Conservation (phyloP, 495 filamentous ascomycete genomes). For the Penicillium lagena region DNA sequence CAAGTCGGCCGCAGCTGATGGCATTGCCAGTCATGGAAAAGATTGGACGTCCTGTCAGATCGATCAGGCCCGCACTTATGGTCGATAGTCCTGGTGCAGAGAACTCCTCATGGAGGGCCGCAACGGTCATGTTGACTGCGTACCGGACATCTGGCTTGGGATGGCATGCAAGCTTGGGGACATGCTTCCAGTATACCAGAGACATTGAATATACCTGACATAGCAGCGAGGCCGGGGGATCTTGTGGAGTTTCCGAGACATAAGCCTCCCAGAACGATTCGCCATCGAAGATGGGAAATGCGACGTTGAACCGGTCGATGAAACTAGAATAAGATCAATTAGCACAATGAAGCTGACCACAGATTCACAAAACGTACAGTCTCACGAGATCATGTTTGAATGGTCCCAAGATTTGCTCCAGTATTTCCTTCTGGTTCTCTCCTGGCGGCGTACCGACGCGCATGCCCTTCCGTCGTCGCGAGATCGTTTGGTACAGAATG, state of each 20-base stretch:
- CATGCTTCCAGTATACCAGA: slow-evolving; percentile 45
- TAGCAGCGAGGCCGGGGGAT: slow-evolving; percentile 45
- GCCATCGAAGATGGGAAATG: slow-evolving; percentile 50
- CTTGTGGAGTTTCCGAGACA: slow-evolving; percentile 30
- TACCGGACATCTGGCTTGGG: slow-evolving; percentile 45
- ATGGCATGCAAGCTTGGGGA: slow-evolving; percentile 35
- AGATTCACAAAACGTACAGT: slow-evolving; percentile 25
- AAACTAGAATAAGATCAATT: slow-evolving; percentile 27
- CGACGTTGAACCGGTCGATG: slow-evolving; percentile 43
- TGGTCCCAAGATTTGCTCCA: slow-evolving; percentile 49
- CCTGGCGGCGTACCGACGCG: slow-evolving; percentile 41
- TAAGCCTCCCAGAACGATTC: slow-evolving; percentile 41
- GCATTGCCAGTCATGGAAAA: slow-evolving; percentile 49
- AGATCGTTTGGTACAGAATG: slow-evolving; percentile 40
- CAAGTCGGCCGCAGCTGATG: slow-evolving; percentile 42
- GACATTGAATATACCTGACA: slow-evolving; percentile 49
- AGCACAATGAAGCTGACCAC: not conserved
- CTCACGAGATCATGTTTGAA: slow-evolving; percentile 44
- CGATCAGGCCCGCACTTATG: slow-evolving; percentile 41
- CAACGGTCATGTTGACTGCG: slow-evolving; percentile 46
- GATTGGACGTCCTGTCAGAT: slow-evolving; percentile 43
- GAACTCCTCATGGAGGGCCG: slow-evolving; percentile 46
- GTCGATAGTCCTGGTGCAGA: slow-evolving; percentile 44
- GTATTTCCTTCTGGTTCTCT: slow-evolving; percentile 46
- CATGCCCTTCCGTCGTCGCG: slow-evolving; percentile 41